Percentiles rank a stretch among this genome's conserved stretches.
These are phyloP conservation scores for Ceratocystis variospora DNA, from an alignment of 2,329 filamentous ascomycete species.

Conservation along the genomic window DNA sequence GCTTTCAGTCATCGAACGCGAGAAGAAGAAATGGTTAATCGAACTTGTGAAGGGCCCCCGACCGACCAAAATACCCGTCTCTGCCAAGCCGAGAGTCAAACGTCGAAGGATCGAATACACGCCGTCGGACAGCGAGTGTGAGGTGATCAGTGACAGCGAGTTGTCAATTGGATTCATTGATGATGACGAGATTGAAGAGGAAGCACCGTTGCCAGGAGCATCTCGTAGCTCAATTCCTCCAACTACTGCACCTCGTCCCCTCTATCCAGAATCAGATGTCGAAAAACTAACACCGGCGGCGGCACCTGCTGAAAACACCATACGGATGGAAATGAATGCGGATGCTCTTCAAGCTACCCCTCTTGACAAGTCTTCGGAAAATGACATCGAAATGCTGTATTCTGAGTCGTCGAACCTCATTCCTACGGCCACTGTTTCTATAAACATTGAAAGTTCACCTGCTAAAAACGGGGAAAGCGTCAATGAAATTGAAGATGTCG, in stretches of 20 bases:
- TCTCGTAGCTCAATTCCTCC: neutral
- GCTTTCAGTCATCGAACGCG: slow-evolving; percentile 47
- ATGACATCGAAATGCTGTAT: neutral
- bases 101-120: slow-evolving; percentile 8
- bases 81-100: slow-evolving; percentile 15
- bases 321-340: neutral
- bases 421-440: neutral
- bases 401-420: neutral
- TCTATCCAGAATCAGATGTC: neutral
- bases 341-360: neutral
- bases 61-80: slow-evolving; percentile 16
- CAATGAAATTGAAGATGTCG: slow-evolving; percentile 19
- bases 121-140: slow-evolving; percentile 33
- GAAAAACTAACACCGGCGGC: neutral
- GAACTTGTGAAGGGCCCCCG: slow-evolving; percentile 30
- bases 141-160: slow-evolving; percentile 36
- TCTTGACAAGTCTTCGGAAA: neutral
- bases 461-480: neutral
- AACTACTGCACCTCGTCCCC: neutral
- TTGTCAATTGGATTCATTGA: slow-evolving; percentile 40
- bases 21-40: slow-evolving; percentile 40
- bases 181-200: slow-evolving; percentile 23
- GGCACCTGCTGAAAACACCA: neutral
- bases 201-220: neutral
- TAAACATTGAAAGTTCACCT: neutral